Conservation (phyloP, 345 rosid genomes). For the Arabis alpina region DNA sequence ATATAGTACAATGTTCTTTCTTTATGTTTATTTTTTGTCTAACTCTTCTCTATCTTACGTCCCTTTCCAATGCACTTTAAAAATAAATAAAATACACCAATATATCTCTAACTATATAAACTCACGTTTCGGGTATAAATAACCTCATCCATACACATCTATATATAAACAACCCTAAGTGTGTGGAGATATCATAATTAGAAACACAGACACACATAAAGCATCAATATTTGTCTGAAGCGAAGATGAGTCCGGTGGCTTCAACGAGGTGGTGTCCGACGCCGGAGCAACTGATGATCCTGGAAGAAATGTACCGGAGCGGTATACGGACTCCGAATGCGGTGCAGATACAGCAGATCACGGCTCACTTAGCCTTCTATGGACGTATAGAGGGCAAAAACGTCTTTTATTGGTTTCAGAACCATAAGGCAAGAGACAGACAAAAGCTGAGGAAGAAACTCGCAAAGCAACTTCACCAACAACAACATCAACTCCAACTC, state of each 20-base stretch:
- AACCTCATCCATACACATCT: slow-evolving; percentile 28
- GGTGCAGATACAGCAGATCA: slow-evolving; percentile 81
- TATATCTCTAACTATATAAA: slow-evolving; percentile 25
- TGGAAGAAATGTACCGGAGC: slow-evolving; percentile 81
- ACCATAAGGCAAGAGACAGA: slow-evolving; percentile 95
- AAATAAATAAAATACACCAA: slow-evolving; percentile 5
- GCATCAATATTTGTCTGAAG: slow-evolving; percentile 6
- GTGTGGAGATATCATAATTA: not conserved
- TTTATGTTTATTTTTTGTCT: slow-evolving; percentile 45
- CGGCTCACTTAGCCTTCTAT: slow-evolving; percentile 71
- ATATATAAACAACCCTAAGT: slow-evolving; percentile 19
- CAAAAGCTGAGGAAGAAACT: slow-evolving; percentile 81
- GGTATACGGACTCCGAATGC: slow-evolving; percentile 89
- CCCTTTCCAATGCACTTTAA: slow-evolving; percentile 42
- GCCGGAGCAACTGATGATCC: slow-evolving; percentile 89
- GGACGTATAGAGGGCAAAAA: slow-evolving; percentile 94
- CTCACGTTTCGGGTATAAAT: slow-evolving; percentile 31
- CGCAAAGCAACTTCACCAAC: slow-evolving; percentile 67
- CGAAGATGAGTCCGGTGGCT: slow-evolving; percentile 64
- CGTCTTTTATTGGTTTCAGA: slow-evolving; percentile 96
- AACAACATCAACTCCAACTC: slow-evolving; percentile 51
- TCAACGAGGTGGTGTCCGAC: slow-evolving; percentile 98
- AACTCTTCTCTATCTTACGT: slow-evolving; percentile 41
- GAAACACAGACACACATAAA: slow-evolving; percentile 1
- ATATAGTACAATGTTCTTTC: slow-evolving; percentile 40